phyloP scores from a whole-genome alignment of 805 yeast genomes.

The Candida stauntonica region DNA sequence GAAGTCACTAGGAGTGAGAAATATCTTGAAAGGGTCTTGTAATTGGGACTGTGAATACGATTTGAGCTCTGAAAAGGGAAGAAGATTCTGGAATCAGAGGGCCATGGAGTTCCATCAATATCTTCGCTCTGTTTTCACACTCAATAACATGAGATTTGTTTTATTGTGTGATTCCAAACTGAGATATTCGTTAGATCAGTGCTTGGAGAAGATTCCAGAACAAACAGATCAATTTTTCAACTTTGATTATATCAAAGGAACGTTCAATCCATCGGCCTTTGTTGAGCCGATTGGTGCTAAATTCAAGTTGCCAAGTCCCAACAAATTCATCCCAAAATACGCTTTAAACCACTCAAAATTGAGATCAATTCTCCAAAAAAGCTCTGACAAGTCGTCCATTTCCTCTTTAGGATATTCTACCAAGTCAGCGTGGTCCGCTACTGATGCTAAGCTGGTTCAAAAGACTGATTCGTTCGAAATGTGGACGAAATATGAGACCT shows the following conservation, averaged over 20 bases:
- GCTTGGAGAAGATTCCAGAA: background rate
- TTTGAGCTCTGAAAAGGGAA: conserved; percentile 29
- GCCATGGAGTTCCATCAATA: conserved; percentile 36
- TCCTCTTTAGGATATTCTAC: conserved; percentile 33
- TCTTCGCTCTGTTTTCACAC: conserved; percentile 27
- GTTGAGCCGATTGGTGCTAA: background rate
- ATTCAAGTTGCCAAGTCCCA: conserved; percentile 19
- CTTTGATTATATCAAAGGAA: conserved; percentile 34
- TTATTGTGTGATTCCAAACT: conserved; percentile 29
- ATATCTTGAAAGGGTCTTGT: conserved; percentile 41
- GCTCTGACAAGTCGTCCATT: conserved; percentile 25
- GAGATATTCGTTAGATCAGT: background rate
- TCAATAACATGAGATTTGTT: conserved; percentile 32
- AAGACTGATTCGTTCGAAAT: conserved; percentile 38
- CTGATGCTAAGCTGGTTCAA: conserved; percentile 35
- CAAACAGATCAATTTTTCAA: conserved; percentile 38
- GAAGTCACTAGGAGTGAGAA: conserved; percentile 28
- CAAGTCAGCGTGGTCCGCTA: conserved; percentile 24
- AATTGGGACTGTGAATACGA: conserved; percentile 21
- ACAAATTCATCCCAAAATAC: conserved; percentile 34
- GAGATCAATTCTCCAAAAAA: conserved; percentile 22
- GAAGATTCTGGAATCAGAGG: conserved; percentile 39
- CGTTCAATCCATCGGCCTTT: conserved; percentile 7
- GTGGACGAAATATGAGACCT: conserved; percentile 45
- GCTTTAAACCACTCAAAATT: conserved; percentile 28